Conservation (phyloP, 495 filamentous ascomycete species). For the Xylaria intraflava region DNA sequence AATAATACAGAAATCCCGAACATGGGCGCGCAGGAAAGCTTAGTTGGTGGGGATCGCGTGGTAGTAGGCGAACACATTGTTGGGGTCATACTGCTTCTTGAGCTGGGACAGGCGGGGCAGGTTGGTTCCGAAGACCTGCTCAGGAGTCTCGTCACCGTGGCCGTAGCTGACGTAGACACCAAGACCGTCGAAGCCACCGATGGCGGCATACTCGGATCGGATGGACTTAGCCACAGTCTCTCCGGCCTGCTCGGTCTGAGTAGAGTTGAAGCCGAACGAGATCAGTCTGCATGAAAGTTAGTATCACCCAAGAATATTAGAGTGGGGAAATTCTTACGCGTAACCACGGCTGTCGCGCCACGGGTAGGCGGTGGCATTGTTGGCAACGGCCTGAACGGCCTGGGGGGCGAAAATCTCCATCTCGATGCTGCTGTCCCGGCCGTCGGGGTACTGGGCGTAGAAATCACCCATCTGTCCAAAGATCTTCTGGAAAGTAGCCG, state of each 20-base stretch:
- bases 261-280: neutral
- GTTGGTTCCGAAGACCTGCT: conserved; percentile 26
- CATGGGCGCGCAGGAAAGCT: too few species aligned
- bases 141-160: conserved; percentile 34
- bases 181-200: conserved; percentile 13
- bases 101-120: conserved; percentile 23
- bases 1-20: too few species aligned
- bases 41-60: too few species aligned
- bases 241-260: neutral
- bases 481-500: neutral
- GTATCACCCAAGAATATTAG: neutral
- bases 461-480: conserved; percentile 13
- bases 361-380: conserved; percentile 27
- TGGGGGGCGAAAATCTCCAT: conserved; percentile 26
- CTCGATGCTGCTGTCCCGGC: conserved; percentile 12
- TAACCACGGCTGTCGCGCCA: conserved; percentile 13
- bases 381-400: conserved; percentile 19
- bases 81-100: conserved; percentile 31
- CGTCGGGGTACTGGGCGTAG: conserved; percentile 7
- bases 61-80: conserved; percentile 21
- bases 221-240: neutral
- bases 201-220: neutral
- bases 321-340: neutral
- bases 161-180: conserved; percentile 34
- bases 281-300: neutral